Base-by-base conservation (phyloP, 1,139 yeast species). In the Lodderomyces pseudojiufengensis region DNA sequence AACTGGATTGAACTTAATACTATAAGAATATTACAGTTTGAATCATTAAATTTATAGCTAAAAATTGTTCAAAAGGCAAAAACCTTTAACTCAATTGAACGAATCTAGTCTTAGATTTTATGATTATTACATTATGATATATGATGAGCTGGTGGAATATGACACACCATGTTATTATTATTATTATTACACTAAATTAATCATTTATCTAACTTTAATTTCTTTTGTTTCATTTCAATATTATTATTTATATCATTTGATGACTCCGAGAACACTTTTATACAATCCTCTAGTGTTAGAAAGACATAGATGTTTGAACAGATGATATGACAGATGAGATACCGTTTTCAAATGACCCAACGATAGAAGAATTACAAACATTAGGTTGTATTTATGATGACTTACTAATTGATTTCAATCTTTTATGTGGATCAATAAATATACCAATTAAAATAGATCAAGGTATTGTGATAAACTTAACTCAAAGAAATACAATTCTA, bases 321-420 rank as follows among this genome's bases (percentile, higher is more conserved):
- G 14, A 6, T 13, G 26, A 18, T 15, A n/a, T 11, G 8, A 31
- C 22, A 14, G 31, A 25, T 20, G 37, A 32, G 10, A 23, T 35
- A 6, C 47, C 44, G 22, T 54, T 51, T 37, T 49, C 61, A 1
- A 59, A 55, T 3, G 59, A 59, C 42, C 24, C 40, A 32, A 38
- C 51, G 25, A 34, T 38, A 10, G 70, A 72, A 40, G 83, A 78
- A 45, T 50, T 79, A 20, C 69, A 65, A 34, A 65, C 77, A 2
- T 48, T 78, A 24, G 46, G 46, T 36, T 70, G 73, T 3, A 78
- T 78, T 31, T 80, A 63, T 46, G 80, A 80, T 1, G 76, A 76
- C 43, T 50, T 47, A 9, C 38, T 41, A 3, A 40, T 66, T 4
- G 50, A 55, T 29, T 35, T 34, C 1, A 33, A 26, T 0, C n/a